Base-by-base conservation (phyloP, 129 eudicot species). In the Silybum marianum region DNA sequence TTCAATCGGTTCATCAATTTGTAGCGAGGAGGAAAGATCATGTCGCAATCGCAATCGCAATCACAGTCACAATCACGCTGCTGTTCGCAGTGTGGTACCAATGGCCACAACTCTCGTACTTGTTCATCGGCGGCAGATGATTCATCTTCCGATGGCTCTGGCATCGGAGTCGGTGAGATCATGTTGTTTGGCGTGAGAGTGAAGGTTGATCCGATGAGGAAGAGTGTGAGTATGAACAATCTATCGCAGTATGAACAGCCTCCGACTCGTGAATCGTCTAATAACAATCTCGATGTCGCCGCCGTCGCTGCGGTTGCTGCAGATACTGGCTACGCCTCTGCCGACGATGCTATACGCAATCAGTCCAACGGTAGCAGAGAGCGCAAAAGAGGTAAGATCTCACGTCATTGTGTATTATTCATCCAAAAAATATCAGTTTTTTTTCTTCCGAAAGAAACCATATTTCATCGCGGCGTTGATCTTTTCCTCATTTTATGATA, bases 101-200 rank as follows among this genome's bases (percentile, higher is more conserved):
- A 71, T 71, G 54, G 51, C 76, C 83, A 84, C 66, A 76, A 85
- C 78, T 38, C 54, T 3, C 51, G 75, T 9, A 9, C 54, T 19
- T 85, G 87, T 66, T 42, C 78, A 19, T 19, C 81, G 42, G 73
- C 73, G n/a, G 65, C 73, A 2, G 77, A 73, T 54, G 79, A 71
- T 16, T 23, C 69, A 0, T 72, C 82, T 0, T 77, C 86, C 60
- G 68, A 13, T 25, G 78, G 24, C 68, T 87, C 71, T 5, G 84
- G 36, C 40, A 39, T 14, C 80, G 86, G 77, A 51, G 73, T 39
- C 60, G 84, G 84, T 0, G 92, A 89, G 86, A 89, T 86, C 60
- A 81, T 89, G 88, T 9, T 89, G 81, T 89, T 89, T 54, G 92
- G 92, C n/a, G 92, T 89, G 19, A 82, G 90, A 81, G 90, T 89